A percentile compares a stretch with the other conserved stretches of the same genome.
Conservation (phyloP, 2,329 filamentous ascomycete species). For the Exserohilum rostratum region DNA sequence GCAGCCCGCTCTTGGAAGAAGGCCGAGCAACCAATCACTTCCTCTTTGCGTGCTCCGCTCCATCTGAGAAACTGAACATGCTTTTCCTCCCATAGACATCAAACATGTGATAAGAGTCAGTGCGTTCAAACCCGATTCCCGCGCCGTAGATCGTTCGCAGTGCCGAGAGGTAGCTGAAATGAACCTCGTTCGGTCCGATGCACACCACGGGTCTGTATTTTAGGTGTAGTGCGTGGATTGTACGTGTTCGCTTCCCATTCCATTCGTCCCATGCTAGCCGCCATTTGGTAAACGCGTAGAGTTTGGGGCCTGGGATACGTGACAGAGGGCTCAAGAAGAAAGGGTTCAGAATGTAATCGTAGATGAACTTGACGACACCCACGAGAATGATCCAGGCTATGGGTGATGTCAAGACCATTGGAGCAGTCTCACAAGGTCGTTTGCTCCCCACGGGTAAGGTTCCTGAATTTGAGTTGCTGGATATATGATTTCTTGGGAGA, state of each 20-base stretch:
- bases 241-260: conserved; percentile 51
- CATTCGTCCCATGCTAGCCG: conserved; percentile 55
- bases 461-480: background rate
- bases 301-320: conserved; percentile 47
- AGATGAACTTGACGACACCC: background rate
- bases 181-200: conserved; percentile 22
- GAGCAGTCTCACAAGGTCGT: too few relatives aligned
- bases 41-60: conserved; percentile 54
- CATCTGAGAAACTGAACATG: conserved; percentile 58
- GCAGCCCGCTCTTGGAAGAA: conserved; percentile 57
- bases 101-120: conserved; percentile 62
- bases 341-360: background rate
- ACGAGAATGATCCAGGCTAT: background rate
- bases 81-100: conserved; percentile 60
- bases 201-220: conserved; percentile 25
- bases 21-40: conserved; percentile 61
- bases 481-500: too few relatives aligned
- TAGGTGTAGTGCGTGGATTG: conserved; percentile 53
- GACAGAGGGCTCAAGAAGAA: conserved; percentile 3
- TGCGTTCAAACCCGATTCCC: conserved; percentile 58
- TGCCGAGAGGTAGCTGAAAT: conserved; percentile 50
- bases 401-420: background rate
- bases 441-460: too few relatives aligned
- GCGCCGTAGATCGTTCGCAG: conserved; percentile 62
- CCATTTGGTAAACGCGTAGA: conserved; percentile 54